A percentile compares a stretch with the other conserved stretches of the same genome.
Conservation (phyloP, 176 grass and related monocot species). For the Carex cristatella region DNA sequence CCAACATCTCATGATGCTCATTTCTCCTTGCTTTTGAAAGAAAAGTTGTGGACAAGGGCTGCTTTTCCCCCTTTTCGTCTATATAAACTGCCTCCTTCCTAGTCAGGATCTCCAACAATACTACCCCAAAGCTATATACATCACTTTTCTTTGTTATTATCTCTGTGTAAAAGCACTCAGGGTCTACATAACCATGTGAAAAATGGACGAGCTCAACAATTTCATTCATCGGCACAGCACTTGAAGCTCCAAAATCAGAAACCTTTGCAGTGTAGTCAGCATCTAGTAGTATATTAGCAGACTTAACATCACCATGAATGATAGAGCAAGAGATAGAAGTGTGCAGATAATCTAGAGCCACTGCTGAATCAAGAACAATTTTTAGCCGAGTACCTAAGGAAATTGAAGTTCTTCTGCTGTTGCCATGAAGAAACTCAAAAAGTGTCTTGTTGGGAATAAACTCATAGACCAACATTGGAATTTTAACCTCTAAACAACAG, state of each 20-base stretch:
- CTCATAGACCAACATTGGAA: constrained; percentile 36
- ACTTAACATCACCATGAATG: constrained; percentile 24
- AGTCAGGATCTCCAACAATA: constrained; percentile 7
- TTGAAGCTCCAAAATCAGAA: constrained; percentile 24
- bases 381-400: not conserved
- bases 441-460: constrained; percentile 20
- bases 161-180: not conserved
- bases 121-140: constrained; percentile 33
- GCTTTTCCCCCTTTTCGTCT: not conserved
- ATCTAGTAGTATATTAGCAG: constrained; percentile 28
- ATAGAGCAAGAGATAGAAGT: constrained; percentile 1
- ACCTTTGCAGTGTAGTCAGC: constrained; percentile 8
- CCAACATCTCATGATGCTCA: constrained; percentile 5
- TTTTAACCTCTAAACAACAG: constrained; percentile 34
- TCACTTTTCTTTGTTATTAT: constrained; percentile 19
- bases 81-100: not conserved
- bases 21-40: not conserved
- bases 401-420: not conserved
- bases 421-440: constrained; percentile 9
- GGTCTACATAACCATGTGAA: constrained; percentile 22
- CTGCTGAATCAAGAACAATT: constrained; percentile 22
- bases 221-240: not conserved
- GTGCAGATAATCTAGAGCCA: constrained; percentile 26
- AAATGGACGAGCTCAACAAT: not conserved
- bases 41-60: not conserved